Evolutionary conservation across 768 basidiomycete genomes (phyloP).

Genomic region (Lentinus brumalis): DNA sequence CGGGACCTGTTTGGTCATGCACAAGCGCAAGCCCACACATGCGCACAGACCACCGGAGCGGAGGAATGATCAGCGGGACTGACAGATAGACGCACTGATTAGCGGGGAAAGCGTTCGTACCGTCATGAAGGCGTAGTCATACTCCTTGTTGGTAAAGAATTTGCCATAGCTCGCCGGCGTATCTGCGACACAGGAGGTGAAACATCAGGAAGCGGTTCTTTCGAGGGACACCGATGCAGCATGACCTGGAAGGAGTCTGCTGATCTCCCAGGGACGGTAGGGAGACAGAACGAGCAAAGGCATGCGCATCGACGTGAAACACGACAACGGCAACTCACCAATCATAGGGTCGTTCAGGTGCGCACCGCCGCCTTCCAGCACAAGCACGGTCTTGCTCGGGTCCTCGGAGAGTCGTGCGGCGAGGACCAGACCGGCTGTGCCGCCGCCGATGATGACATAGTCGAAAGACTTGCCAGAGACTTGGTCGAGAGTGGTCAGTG

Average conservation of each 20-base stretch:
- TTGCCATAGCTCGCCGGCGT: neutral
- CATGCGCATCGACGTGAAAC: neutral
- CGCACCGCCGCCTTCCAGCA: slow-evolving; percentile 34
- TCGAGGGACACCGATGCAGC: no score
- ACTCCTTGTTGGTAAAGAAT: slow-evolving; percentile 15
- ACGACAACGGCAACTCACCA: neutral
- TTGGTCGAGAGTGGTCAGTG: neutral
- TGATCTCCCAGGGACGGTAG: no score
- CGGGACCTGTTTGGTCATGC: neutral
- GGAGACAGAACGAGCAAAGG: neutral
- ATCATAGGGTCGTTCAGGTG: slow-evolving; percentile 7
- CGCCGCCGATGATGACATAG: slow-evolving; percentile 4
- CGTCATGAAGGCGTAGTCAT: slow-evolving; percentile 18
- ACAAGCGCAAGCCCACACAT: neutral
- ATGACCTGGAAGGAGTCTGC: no score
- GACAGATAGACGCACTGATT: neutral
- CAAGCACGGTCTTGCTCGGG: slow-evolving; percentile 34
- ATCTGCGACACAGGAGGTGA: neutral
- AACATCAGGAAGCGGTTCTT: neutral
- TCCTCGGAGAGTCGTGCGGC: slow-evolving; percentile 42
- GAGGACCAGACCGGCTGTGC: slow-evolving; percentile 38
- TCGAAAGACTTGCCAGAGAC: slow-evolving; percentile 1
- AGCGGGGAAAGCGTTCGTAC: slow-evolving; percentile 1
- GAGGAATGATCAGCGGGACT: neutral
- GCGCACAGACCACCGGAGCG: no score